Conservation (phyloP, 495 filamentous ascomycete genomes). For the Amphirosellinia nigrospora region DNA sequence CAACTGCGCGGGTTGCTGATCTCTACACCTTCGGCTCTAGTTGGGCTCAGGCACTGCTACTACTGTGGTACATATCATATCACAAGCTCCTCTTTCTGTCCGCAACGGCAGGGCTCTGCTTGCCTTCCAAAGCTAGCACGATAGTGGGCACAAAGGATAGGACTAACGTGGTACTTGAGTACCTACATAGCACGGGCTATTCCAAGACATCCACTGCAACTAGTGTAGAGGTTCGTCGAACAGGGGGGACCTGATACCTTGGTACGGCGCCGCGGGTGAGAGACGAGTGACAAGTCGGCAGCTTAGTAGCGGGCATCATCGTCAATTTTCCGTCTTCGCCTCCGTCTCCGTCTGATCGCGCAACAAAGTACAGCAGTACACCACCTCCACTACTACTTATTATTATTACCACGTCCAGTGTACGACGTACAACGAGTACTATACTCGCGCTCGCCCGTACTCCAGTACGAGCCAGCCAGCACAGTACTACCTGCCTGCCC, state of each 20-base stretch:
- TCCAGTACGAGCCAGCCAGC: conserved; percentile 13
- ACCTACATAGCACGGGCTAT: conserved; percentile 13
- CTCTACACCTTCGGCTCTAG: conserved; percentile 33
- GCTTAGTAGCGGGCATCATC: conserved; percentile 14
- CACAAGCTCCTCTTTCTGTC: conserved; percentile 16
- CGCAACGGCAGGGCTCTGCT: conserved; percentile 13
- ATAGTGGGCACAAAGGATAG: not conserved
- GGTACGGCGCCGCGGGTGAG: conserved; percentile 15
- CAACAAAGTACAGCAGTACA: conserved; percentile 14
- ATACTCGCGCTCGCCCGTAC: conserved; percentile 21
- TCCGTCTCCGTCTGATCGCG: conserved; percentile 20
- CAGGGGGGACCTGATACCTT: conserved; percentile 16
- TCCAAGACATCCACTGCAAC: conserved; percentile 1
- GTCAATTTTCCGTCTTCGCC: conserved; percentile 16
- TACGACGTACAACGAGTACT: conserved; percentile 21
- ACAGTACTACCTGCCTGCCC: not conserved
- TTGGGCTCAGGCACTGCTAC: conserved; percentile 35
- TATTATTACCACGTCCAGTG: conserved; percentile 7
- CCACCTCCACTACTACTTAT: not conserved
- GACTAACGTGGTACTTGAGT: not conserved
- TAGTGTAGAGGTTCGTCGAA: not conserved
- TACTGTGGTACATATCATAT: conserved; percentile 21
- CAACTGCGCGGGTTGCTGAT: conserved; percentile 42
- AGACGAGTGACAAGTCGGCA: conserved; percentile 22
- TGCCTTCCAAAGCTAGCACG: conserved; percentile 24